Base-by-base conservation (phyloP, 805 yeast genomes). In the Suhomyces sp. region DNA sequence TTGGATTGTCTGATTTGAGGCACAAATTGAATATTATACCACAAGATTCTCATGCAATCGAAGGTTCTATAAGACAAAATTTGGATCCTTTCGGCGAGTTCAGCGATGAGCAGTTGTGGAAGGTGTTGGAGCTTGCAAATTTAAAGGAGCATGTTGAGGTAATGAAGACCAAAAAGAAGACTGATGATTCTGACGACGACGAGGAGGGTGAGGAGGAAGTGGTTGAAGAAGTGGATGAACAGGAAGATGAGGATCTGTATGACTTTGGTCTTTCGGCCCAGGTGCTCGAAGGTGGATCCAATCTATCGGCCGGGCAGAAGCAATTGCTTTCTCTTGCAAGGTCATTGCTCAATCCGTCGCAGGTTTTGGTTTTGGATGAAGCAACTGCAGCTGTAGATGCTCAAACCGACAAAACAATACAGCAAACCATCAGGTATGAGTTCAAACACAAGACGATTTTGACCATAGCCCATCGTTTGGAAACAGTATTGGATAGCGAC, bases 371-470 rank as follows among this genome's bases (percentile, higher is more conserved):
- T 50, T 52, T 64, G 22, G 68, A 64, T 47, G 68, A 64, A 41
- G 68, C 68, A 10, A 64, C 68, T 3, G 74, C 72, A 4, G 75
- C 80, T 59, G 77, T 47, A 46, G 69, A 65, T 47, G 62, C 63
- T 2, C 67, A 65, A 47, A 65, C 69, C 1, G 69, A 65, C 49
- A 62, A 61, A 33, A 55, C 62, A n/a, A 61, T 65, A 43, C 69
- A 65, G 43, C 59, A 54, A 35, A 64, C 69, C 1, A 65, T 65
- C 33, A 55, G 68, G 13, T 21, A 50, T 6, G 67, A 64, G 48
- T 65, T 65, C 48, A 56, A 54, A 44, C 59, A 64, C 46, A 62
- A 57, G 49, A 65, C 69, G 5, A 62, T 65, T 22, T 57, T 65
- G 44, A 65, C 69, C 6, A 65, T 65, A 45, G 69, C 69, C 1